Conservation (phyloP, 2,329 filamentous ascomycete species). For the Plectosphaerella cucumerina region DNA sequence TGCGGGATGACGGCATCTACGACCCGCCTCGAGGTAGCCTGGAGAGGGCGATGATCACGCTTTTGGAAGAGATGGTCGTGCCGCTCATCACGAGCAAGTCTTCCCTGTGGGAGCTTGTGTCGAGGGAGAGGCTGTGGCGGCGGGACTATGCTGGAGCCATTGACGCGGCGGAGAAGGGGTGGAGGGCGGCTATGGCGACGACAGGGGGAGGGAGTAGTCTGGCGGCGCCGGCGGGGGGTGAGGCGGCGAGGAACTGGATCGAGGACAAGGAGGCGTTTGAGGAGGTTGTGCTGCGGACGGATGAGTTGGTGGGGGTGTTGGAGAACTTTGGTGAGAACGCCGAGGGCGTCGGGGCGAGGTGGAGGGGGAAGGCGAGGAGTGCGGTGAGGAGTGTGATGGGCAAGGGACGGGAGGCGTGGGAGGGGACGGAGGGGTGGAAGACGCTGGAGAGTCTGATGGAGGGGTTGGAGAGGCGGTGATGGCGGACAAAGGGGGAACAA, state of each 20-base stretch:
- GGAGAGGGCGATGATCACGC: constrained; percentile 59
- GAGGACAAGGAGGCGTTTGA: constrained; percentile 64
- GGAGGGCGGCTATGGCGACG: constrained; percentile 59
- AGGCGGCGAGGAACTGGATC: constrained; percentile 36
- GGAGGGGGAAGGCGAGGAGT: constrained; percentile 85
- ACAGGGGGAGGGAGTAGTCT: constrained; percentile 2
- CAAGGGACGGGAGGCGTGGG: constrained; percentile 77
- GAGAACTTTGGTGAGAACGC: constrained; percentile 69
- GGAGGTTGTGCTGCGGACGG: constrained; percentile 70
- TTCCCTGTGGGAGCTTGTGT: constrained; percentile 72
- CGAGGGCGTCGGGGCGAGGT: constrained; percentile 69
- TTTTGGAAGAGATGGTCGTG: constrained; percentile 71
- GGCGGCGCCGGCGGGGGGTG: neutral
- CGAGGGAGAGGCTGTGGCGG: constrained; percentile 69
- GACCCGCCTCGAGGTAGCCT: constrained; percentile 53
- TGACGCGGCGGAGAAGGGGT: constrained; percentile 83
- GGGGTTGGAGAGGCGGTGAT: constrained; percentile 36
- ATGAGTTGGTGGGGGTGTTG: constrained; percentile 77
- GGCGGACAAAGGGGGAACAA: too few relatives aligned
- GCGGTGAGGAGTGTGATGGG: constrained; percentile 81
- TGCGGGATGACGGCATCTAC: constrained; percentile 24
- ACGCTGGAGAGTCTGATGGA: constrained; percentile 53
- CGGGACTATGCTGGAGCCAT: constrained; percentile 67
- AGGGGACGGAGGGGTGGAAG: constrained; percentile 67
- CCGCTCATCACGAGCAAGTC: constrained; percentile 81